Evolutionary conservation across 495 filamentous ascomycete genomes (phyloP).

Genomic region (Neurospora africana): DNA sequence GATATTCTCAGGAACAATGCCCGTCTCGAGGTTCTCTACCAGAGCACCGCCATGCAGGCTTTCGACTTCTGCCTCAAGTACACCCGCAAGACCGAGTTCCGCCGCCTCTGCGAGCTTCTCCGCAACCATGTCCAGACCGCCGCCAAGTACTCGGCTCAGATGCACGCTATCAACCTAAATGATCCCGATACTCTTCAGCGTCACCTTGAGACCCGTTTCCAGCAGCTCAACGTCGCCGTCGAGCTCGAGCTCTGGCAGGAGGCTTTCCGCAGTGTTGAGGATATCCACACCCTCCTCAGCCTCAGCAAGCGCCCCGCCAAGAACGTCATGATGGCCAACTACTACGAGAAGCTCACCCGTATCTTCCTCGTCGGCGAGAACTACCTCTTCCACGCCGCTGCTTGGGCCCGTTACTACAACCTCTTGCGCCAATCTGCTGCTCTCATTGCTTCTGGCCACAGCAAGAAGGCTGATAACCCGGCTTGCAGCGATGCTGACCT

Average conservation of each 20-base stretch:
- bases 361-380: slow-evolving; percentile 99
- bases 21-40: slow-evolving; percentile 92
- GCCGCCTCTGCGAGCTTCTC: slow-evolving; percentile 91
- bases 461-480: slow-evolving; percentile 89
- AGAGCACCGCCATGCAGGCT: slow-evolving; percentile 92
- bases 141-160: slow-evolving; percentile 96
- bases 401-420: slow-evolving; percentile 95
- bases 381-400: slow-evolving; percentile 96
- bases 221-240: slow-evolving; percentile 95
- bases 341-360: slow-evolving; percentile 96
- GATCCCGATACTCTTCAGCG: slow-evolving; percentile 95
- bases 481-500: slow-evolving; percentile 80
- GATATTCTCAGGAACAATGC: slow-evolving; percentile 99
- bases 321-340: slow-evolving; percentile 99
- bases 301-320: slow-evolving; percentile 98
- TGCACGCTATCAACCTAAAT: slow-evolving; percentile 98
- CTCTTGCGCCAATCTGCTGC: slow-evolving; percentile 85
- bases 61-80: slow-evolving; percentile 99
- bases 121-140: slow-evolving; percentile 98
- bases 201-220: slow-evolving; percentile 94
- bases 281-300: slow-evolving; percentile 97
- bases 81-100: slow-evolving; percentile 97
- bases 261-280: slow-evolving; percentile 96
- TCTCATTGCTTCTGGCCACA: slow-evolving; percentile 70
- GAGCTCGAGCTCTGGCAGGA: slow-evolving; percentile 99